phyloP scores from a whole-genome alignment of 1,284 basidiomycete species.

The Ustilago esculenta region DNA sequence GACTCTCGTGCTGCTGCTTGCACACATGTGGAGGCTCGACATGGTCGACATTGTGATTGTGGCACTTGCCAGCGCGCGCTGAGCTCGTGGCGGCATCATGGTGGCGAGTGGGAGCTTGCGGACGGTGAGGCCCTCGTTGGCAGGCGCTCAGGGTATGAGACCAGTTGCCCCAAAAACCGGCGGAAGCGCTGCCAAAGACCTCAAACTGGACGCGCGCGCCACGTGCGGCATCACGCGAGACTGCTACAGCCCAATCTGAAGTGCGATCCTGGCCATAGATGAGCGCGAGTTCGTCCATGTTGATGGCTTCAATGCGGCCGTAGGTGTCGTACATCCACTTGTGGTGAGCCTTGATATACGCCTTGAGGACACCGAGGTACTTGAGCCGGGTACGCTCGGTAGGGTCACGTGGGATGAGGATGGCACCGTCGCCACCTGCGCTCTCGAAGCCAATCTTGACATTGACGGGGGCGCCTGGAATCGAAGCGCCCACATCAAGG shows the following conservation, averaged over 20 bases:
- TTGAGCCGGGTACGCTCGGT: conserved; percentile 48
- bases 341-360: conserved; percentile 50
- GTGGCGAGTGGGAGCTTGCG: conserved; percentile 1
- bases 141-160: conserved; percentile 48
- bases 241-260: conserved; percentile 56
- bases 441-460: conserved; percentile 53
- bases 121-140: conserved; percentile 49
- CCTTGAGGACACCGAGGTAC: conserved; percentile 55
- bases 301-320: conserved; percentile 51
- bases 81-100: background rate
- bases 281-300: conserved; percentile 47
- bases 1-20: background rate
- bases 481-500: conserved; percentile 22
- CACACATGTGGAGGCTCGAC: conserved; percentile 2
- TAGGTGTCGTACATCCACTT: conserved; percentile 52
- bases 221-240: conserved; percentile 42
- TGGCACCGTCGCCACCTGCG: conserved; percentile 52
- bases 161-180: conserved; percentile 54
- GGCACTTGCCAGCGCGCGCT: background rate
- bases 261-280: conserved; percentile 54
- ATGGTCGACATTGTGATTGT: conserved; percentile 6
- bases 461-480: conserved; percentile 39
- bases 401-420: conserved; percentile 55
- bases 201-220: conserved; percentile 55
- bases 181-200: conserved; percentile 35